phyloP scores from a whole-genome alignment of 2,329 filamentous ascomycete species.

The Xylaria polymorpha region DNA sequence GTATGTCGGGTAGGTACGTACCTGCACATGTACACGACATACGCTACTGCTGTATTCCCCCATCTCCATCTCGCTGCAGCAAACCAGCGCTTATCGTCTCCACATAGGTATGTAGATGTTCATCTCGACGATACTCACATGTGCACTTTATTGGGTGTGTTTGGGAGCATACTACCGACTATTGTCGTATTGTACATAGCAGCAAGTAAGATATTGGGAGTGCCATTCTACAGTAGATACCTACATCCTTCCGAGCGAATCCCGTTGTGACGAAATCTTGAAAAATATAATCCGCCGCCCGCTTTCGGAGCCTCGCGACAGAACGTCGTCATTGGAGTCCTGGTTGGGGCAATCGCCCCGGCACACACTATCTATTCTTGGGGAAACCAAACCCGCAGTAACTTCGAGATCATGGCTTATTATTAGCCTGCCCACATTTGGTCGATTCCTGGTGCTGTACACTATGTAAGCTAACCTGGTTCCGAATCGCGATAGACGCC shows the following conservation, averaged over 20 bases:
- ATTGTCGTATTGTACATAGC: neutral
- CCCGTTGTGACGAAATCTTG: constrained; percentile 2
- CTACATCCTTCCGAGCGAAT: constrained; percentile 8
- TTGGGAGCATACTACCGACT: no score
- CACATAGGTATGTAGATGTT: neutral
- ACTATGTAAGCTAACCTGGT: constrained; percentile 13
- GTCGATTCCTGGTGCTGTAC: neutral
- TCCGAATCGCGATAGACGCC: constrained; percentile 11
- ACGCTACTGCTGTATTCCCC: neutral
- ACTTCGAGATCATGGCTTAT: neutral
- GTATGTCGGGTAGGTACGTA: neutral
- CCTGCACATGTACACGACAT: neutral
- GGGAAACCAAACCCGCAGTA: neutral
- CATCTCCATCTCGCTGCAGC: constrained; percentile 6
- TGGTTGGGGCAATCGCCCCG: neutral
- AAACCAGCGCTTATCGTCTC: constrained; percentile 14
- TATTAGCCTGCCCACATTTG: constrained; percentile 3
- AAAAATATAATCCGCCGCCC: constrained; percentile 37
- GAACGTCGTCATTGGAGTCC: constrained; percentile 42
- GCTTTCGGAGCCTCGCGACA: constrained; percentile 51
- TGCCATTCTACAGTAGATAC: neutral
- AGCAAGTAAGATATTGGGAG: neutral
- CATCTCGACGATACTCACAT: no score
- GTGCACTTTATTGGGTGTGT: no score
- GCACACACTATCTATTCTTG: neutral